A percentile compares a stretch with the other conserved stretches of the same genome.
phyloP scores from a whole-genome alignment of 1,139 yeast species.

The Yamadazyma triangularis region DNA sequence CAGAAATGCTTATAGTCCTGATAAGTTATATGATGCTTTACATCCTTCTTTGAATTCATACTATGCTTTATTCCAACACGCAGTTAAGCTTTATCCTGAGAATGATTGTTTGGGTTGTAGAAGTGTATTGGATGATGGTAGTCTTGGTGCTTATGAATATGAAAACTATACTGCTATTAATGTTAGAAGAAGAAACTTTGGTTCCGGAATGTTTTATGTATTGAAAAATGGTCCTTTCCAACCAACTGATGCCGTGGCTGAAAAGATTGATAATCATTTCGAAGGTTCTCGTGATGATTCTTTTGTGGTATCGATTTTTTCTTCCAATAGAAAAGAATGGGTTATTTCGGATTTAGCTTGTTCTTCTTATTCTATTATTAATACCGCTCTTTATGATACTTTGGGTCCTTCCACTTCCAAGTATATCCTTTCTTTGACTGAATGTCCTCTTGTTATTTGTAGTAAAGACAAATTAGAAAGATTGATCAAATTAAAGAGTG shows the following conservation, averaged over 20 bases:
- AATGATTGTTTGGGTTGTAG: slow-evolving; percentile 52
- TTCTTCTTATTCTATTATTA: slow-evolving; percentile 28
- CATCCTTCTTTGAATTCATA: slow-evolving; percentile 52
- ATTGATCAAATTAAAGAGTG: slow-evolving; percentile 24
- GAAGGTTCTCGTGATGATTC: slow-evolving; percentile 18
- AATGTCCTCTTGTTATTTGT: slow-evolving; percentile 32
- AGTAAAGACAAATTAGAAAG: slow-evolving; percentile 28
- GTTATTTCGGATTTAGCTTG: slow-evolving; percentile 34
- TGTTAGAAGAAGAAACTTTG: slow-evolving; percentile 46
- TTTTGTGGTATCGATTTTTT: slow-evolving; percentile 31
- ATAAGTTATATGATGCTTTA: slow-evolving; percentile 34
- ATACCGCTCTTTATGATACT: slow-evolving; percentile 39
- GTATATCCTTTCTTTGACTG: slow-evolving; percentile 31
- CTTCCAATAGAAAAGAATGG: slow-evolving; percentile 39
- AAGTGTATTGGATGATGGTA: slow-evolving; percentile 27
- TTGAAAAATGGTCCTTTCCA: slow-evolving; percentile 41
- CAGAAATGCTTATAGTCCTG: slow-evolving; percentile 38
- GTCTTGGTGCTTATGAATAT: slow-evolving; percentile 45
- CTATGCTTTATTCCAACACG: slow-evolving; percentile 43
- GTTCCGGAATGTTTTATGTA: slow-evolving; percentile 60
- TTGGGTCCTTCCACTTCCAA: slow-evolving; percentile 33
- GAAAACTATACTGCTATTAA: slow-evolving; percentile 40
- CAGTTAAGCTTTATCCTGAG: slow-evolving; percentile 32
- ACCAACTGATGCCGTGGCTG: slow-evolving; percentile 20
- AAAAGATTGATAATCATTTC: slow-evolving; percentile 20